phyloP scores from a whole-genome alignment of 1,139 yeast species.

The Yamadazyma epiphylla region DNA sequence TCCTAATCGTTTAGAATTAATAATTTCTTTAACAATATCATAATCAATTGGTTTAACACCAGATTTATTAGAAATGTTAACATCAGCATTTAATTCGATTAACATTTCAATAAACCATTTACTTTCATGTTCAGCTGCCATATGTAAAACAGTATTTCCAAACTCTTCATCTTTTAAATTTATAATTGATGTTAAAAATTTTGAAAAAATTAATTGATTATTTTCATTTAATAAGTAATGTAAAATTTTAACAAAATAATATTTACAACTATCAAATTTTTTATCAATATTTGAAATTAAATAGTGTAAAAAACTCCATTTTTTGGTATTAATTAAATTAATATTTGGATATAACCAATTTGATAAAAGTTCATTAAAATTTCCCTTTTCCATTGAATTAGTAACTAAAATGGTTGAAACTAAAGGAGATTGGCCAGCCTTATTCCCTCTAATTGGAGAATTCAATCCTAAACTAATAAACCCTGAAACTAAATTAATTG shows the following conservation, averaged over 20 bases:
- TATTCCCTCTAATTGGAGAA: conserved; percentile 41
- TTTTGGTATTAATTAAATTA: conserved; percentile 32
- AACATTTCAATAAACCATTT: conserved; percentile 77
- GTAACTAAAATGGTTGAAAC: conserved; percentile 41
- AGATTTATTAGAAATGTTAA: conserved; percentile 71
- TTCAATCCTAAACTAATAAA: conserved; percentile 34
- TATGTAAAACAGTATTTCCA: conserved; percentile 87
- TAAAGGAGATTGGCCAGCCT: conserved; percentile 39
- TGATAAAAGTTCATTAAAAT: conserved; percentile 29
- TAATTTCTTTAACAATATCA: conserved; percentile 50
- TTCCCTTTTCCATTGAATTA: conserved; percentile 45
- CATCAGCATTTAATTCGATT: conserved; percentile 83
- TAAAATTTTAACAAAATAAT: conserved; percentile 70
- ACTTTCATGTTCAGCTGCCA: conserved; percentile 87
- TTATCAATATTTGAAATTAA: conserved; percentile 25
- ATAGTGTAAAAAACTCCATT: conserved; percentile 36
- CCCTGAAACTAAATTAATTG: conserved; percentile 31
- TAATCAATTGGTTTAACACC: conserved; percentile 86
- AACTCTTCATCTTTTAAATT: conserved; percentile 70
- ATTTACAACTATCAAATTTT: conserved; percentile 43
- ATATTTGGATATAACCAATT: conserved; percentile 37
- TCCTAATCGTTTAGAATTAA: conserved; percentile 13
- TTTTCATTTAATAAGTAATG: conserved; percentile 66
- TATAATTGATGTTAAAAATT: conserved; percentile 62
- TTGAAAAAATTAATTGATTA: conserved; percentile 50